Percentiles rank a stretch among this genome's conserved stretches.
Conservation (phyloP, 2,329 filamentous ascomycete species). For the Epichloe sylvatica region DNA sequence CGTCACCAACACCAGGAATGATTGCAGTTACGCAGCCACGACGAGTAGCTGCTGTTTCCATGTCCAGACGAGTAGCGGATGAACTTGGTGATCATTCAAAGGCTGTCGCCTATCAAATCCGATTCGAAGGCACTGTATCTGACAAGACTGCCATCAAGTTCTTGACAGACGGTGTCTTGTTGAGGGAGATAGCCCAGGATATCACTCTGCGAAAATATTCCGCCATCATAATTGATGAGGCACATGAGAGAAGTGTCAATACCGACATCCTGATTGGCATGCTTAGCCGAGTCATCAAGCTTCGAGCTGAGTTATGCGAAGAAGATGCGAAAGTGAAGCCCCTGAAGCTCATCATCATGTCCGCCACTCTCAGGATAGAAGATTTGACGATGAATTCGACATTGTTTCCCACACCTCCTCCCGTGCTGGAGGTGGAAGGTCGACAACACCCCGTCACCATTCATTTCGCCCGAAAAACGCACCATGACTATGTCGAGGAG, state of each 20-base stretch:
- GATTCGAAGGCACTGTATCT: slow-evolving; percentile 76
- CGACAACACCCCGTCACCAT: slow-evolving; percentile 80
- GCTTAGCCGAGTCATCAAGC: slow-evolving; percentile 79
- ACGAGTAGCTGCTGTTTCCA: slow-evolving; percentile 88
- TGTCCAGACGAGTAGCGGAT: slow-evolving; percentile 80
- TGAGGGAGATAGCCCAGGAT: slow-evolving; percentile 83
- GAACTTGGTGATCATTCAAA: slow-evolving; percentile 69
- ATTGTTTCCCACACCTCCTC: slow-evolving; percentile 64
- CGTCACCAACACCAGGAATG: slow-evolving; percentile 73
- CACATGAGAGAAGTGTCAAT: slow-evolving; percentile 92
- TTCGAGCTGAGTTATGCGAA: slow-evolving; percentile 59
- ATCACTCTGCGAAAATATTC: slow-evolving; percentile 83
- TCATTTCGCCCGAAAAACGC: slow-evolving; percentile 75
- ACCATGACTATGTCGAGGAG: slow-evolving; percentile 81
- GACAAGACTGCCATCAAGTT: slow-evolving; percentile 86
- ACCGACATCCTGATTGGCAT: slow-evolving; percentile 98
- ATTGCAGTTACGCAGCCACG: slow-evolving; percentile 92
- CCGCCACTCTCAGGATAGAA: slow-evolving; percentile 78
- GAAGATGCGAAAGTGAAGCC: slow-evolving; percentile 61
- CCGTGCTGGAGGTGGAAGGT: slow-evolving; percentile 79
- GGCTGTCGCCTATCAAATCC: slow-evolving; percentile 81
- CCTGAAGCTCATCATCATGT: slow-evolving; percentile 95
- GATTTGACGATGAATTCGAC: slow-evolving; percentile 76
- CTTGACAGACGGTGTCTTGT: slow-evolving; percentile 94
- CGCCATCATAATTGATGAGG: slow-evolving; percentile 87